These are phyloP conservation scores for Arthroderma sp. DNA, from an alignment of 2,329 filamentous ascomycete species.

Conservation along the genomic window DNA sequence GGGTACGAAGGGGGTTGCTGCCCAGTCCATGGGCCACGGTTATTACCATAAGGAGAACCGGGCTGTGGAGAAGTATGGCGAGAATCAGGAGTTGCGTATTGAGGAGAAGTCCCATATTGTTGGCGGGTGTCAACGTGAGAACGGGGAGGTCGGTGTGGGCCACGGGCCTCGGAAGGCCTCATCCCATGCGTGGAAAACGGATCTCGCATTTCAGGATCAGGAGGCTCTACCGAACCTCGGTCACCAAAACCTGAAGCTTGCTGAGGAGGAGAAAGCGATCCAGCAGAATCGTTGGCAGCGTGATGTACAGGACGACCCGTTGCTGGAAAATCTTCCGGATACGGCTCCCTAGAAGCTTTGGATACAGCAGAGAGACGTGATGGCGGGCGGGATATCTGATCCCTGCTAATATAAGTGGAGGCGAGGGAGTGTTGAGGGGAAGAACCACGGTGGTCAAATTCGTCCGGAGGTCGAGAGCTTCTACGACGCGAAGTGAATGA, in stretches of 20 bases:
- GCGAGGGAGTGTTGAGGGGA: neutral
- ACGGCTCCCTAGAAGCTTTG: slow-evolving; percentile 20
- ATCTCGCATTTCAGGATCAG: slow-evolving; percentile 23
- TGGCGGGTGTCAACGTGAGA: slow-evolving; percentile 33
- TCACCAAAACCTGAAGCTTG: slow-evolving; percentile 21
- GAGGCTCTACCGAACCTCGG: slow-evolving; percentile 17
- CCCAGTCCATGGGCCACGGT: slow-evolving; percentile 41
- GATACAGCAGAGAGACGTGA: slow-evolving; percentile 25
- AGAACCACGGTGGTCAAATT: slow-evolving; percentile 3
- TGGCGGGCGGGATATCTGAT: slow-evolving; percentile 19
- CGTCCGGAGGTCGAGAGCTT: slow-evolving; percentile 19
- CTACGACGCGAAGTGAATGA: slow-evolving; percentile 15
- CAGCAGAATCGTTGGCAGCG: slow-evolving; percentile 15
- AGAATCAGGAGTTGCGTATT: slow-evolving; percentile 42
- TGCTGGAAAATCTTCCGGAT: slow-evolving; percentile 10
- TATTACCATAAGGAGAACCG: slow-evolving; percentile 46
- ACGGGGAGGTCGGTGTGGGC: slow-evolving; percentile 25
- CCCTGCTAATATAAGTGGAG: slow-evolving; percentile 8
- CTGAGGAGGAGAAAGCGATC: slow-evolving; percentile 24
- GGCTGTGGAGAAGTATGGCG: slow-evolving; percentile 49
- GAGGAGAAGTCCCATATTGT: slow-evolving; percentile 44
- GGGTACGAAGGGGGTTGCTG: slow-evolving; percentile 28
- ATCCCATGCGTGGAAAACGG: slow-evolving; percentile 21
- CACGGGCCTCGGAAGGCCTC: slow-evolving; percentile 21
- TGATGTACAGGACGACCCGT: slow-evolving; percentile 19